Evolutionary conservation across 2,329 filamentous ascomycete genomes (phyloP).

Genomic region (Microthyrium microscopicum): DNA sequence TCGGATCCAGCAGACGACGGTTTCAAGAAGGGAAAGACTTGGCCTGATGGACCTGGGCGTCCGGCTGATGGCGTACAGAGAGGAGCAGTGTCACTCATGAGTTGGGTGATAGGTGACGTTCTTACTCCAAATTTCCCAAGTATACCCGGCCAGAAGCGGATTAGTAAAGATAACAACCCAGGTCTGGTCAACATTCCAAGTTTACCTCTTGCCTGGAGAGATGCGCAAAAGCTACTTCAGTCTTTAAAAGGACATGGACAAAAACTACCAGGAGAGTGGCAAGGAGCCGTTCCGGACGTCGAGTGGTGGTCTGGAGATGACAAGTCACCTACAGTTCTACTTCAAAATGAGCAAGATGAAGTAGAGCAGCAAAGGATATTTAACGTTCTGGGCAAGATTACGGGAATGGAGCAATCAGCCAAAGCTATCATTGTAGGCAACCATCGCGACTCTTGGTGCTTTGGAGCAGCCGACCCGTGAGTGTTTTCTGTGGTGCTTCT

Average conservation of each 20-base stretch:
- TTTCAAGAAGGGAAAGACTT: slow-evolving; percentile 53
- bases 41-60: slow-evolving; percentile 64
- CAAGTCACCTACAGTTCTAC: slow-evolving; percentile 58
- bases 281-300: slow-evolving; percentile 58
- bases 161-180: slow-evolving; percentile 51
- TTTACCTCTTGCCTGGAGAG: slow-evolving; percentile 74
- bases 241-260: slow-evolving; percentile 60
- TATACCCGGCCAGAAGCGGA: slow-evolving; percentile 45
- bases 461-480: slow-evolving; percentile 63
- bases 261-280: slow-evolving; percentile 53
- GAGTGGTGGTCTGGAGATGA: slow-evolving; percentile 70
- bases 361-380: slow-evolving; percentile 61
- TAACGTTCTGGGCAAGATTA: slow-evolving; percentile 76
- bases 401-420: slow-evolving; percentile 64
- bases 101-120: slow-evolving; percentile 77
- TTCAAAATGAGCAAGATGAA: slow-evolving; percentile 80
- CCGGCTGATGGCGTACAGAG: slow-evolving; percentile 70
- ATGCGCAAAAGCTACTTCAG: slow-evolving; percentile 66
- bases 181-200: slow-evolving; percentile 75
- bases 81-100: slow-evolving; percentile 63
- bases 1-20: slow-evolving; percentile 79
- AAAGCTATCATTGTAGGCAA: slow-evolving; percentile 84
- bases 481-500: not conserved
- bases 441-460: slow-evolving; percentile 84
- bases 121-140: slow-evolving; percentile 69